Evolutionary conservation across 2,329 filamentous ascomycete genomes (phyloP), one percentile per base, ranked within the genome.

Genomic region (Fusarium sp.): DNA sequence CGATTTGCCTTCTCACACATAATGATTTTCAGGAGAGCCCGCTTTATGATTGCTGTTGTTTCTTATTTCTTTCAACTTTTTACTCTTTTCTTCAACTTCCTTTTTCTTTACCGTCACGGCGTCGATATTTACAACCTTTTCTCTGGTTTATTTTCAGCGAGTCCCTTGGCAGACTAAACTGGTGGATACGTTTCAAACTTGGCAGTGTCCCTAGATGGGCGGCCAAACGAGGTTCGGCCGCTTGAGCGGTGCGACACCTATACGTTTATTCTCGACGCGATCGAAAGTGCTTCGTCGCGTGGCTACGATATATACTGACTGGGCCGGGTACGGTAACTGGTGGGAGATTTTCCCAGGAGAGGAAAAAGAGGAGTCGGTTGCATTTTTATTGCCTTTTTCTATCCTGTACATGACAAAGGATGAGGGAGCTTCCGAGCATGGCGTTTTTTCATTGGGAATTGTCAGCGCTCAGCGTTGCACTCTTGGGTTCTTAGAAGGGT

Each of bases 201-300:
- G 71, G 66, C 53, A 59, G 27, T 53, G 64, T 62, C 69, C 68
- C 63, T 72, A 46, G 56, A 72, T 49, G 71, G 68, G 61, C 57
- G 45, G 68, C 22, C 68, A 65, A 67, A 60, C 45, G 49, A 55
- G 71, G 59, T 65, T 63, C 67, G 71, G 22, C 59, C 59, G 59
- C 29, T 57, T 47, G 44, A 47, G 47, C 52, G 66, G 71, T 59
- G 58, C 67, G 71, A 62, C 29, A 53, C 72, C 74, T 73, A 75
- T 75, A 76, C 75, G 75, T 77, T 77, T 76, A 76, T 73, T 75
- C 63, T 70, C 61, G 57, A 65, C 64, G 70, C 71, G 75, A 76
- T 77, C 69, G 75, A 77, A 77, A 77, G 75, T 74, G 75, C 75
- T 77, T 77, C 75, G 55, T 73, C 75, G 75, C 65, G 75, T 55